These are phyloP conservation scores for Epichloe typhina DNA, from an alignment of 2,329 filamentous ascomycete genomes.

Conservation along the genomic window DNA sequence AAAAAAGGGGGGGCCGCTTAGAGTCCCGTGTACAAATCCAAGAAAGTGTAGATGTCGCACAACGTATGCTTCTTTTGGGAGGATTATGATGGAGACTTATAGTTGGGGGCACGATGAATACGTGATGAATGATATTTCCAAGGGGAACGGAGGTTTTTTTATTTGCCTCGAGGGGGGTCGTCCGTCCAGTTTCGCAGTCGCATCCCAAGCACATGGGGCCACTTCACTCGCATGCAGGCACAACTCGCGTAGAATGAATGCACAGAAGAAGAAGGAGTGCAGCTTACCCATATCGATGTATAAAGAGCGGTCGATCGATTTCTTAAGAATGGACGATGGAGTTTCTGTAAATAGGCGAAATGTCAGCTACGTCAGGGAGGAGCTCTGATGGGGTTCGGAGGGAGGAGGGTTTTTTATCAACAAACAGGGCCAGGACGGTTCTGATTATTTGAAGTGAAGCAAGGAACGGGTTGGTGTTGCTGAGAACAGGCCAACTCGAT, in stretches of 20 bases:
- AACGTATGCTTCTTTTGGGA: constrained; percentile 25
- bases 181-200: constrained; percentile 11
- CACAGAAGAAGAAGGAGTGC: constrained; percentile 16
- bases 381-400: constrained; percentile 2
- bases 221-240: constrained; percentile 12
- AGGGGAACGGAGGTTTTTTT: neutral
- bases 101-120: constrained; percentile 5
- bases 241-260: neutral
- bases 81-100: constrained; percentile 8
- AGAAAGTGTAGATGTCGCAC: constrained; percentile 32
- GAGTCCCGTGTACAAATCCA: constrained; percentile 18
- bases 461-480: neutral
- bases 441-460: neutral
- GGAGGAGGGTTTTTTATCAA: constrained; percentile 12
- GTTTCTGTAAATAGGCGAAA: constrained; percentile 1
- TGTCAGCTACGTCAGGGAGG: constrained; percentile 11
- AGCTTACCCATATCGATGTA: constrained; percentile 30
- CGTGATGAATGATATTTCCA: constrained; percentile 3
- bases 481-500: neutral
- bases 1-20: constrained; percentile 13
- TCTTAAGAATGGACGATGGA: constrained; percentile 14
- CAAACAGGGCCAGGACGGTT: neutral
- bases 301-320: constrained; percentile 23
- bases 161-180: constrained; percentile 2
- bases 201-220: constrained; percentile 2